A percentile compares a stretch with the other conserved stretches of the same genome.
phyloP scores from a whole-genome alignment of 176 grass and related monocot genomes.

The Juncus inflexus region DNA sequence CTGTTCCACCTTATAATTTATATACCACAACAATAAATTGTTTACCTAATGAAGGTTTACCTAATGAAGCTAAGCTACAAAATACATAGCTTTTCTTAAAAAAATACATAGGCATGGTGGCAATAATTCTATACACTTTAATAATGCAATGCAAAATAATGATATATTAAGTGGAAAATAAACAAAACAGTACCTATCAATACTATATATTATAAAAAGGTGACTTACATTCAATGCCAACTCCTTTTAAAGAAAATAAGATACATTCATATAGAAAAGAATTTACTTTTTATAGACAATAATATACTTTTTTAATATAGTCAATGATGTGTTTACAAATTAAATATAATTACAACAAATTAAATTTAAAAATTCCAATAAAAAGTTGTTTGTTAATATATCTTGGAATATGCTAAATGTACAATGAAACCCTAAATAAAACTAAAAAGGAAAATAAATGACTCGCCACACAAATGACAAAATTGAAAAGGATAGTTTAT shows the following conservation, averaged over 20 bases:
- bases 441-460: neutral
- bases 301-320: too few relatives aligned
- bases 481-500: neutral
- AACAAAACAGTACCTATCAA: neutral
- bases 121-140: slow-evolving; percentile 20
- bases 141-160: neutral
- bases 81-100: neutral
- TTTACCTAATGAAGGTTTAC: neutral
- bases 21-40: too few relatives aligned
- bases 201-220: too few relatives aligned
- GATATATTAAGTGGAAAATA: neutral
- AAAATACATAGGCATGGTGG: slow-evolving; percentile 1
- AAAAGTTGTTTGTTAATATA: too few relatives aligned
- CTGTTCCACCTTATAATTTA: too few relatives aligned
- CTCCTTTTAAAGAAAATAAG: too few relatives aligned
- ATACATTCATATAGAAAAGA: too few relatives aligned
- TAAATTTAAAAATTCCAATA: too few relatives aligned
- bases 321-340: too few relatives aligned
- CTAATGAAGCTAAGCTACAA: neutral
- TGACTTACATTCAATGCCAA: neutral
- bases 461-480: neutral
- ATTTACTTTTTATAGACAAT: too few relatives aligned
- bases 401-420: too few relatives aligned
- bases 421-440: neutral
- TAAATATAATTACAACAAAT: too few relatives aligned